Evolutionary conservation across 192 early-diverging fungal species (phyloP).

Genomic region (Linnemannia zychae): DNA sequence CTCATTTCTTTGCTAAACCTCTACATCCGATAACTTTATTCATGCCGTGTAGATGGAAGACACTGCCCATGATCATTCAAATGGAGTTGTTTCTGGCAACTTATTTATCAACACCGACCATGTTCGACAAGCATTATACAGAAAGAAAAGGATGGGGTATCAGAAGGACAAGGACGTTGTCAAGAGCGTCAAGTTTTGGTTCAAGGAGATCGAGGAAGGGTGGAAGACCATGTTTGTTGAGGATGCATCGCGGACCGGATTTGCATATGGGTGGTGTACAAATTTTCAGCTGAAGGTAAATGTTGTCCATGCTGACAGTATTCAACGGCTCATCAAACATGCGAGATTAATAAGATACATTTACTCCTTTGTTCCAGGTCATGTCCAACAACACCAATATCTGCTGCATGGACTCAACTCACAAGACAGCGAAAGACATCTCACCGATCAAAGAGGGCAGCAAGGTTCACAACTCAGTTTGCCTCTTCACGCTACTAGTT

Average conservation of each 20-base stretch:
- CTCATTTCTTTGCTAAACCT: constrained; percentile 10
- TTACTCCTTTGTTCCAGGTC: not conserved
- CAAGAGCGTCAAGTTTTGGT: constrained; percentile 26
- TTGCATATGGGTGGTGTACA: constrained; percentile 16
- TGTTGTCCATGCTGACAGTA: not conserved
- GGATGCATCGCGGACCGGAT: constrained; percentile 15
- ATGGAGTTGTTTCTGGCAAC: constrained; percentile 18
- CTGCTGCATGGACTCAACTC: constrained; percentile 26
- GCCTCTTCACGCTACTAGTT: constrained; percentile 25
- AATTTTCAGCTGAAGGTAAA: constrained; percentile 28
- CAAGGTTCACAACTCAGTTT: constrained; percentile 22
- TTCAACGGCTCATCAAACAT: not conserved
- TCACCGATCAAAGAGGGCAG: constrained; percentile 22
- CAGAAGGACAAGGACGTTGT: constrained; percentile 29
- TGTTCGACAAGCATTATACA: constrained; percentile 11
- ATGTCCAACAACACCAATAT: constrained; percentile 13
- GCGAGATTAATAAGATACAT: not conserved
- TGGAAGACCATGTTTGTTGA: constrained; percentile 30
- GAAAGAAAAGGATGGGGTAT: constrained; percentile 6
- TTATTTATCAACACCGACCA: constrained; percentile 23
- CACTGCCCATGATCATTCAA: not conserved
- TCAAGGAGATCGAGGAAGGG: constrained; percentile 23
- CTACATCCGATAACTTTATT: constrained; percentile 1
- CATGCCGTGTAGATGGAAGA: constrained; percentile 18
- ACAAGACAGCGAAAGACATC: constrained; percentile 27